phyloP scores from a whole-genome alignment of 2,329 filamentous ascomycete species.

The Diaporthe citrichinensis region DNA sequence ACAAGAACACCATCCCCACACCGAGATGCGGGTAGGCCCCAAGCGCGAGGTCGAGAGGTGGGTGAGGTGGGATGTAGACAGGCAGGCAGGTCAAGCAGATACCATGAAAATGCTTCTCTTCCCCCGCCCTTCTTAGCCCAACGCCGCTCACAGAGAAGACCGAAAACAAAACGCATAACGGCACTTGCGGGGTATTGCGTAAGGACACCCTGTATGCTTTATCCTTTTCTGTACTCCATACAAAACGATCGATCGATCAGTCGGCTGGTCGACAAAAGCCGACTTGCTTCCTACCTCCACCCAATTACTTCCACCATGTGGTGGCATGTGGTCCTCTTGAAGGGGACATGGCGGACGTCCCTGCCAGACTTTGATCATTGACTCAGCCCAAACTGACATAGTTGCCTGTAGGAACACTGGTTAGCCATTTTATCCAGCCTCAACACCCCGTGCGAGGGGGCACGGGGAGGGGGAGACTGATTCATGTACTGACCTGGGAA shows the following conservation, averaged over 20 bases:
- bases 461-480: neutral
- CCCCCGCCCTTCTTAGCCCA: constrained; percentile 15
- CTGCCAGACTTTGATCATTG: too few relatives aligned
- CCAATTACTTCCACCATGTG: constrained; percentile 12
- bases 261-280: neutral
- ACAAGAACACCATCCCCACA: neutral
- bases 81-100: constrained; percentile 8
- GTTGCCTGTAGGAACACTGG: constrained; percentile 52
- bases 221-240: constrained; percentile 36
- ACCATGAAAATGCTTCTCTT: constrained; percentile 21
- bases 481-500: constrained; percentile 84
- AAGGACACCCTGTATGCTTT: constrained; percentile 38
- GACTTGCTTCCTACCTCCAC: neutral
- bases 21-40: neutral
- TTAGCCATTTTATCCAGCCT: neutral
- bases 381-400: constrained; percentile 59
- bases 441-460: neutral
- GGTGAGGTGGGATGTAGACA: neutral
- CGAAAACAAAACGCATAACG: constrained; percentile 4
- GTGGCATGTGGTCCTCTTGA: neutral
- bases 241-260: constrained; percentile 12
- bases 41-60: neutral
- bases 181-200: constrained; percentile 39
- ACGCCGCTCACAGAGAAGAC: constrained; percentile 28
- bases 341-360: neutral